These are phyloP conservation scores for Wickerhamiella azymoides DNA, from an alignment of 805 yeast species.

Conservation along the genomic window DNA sequence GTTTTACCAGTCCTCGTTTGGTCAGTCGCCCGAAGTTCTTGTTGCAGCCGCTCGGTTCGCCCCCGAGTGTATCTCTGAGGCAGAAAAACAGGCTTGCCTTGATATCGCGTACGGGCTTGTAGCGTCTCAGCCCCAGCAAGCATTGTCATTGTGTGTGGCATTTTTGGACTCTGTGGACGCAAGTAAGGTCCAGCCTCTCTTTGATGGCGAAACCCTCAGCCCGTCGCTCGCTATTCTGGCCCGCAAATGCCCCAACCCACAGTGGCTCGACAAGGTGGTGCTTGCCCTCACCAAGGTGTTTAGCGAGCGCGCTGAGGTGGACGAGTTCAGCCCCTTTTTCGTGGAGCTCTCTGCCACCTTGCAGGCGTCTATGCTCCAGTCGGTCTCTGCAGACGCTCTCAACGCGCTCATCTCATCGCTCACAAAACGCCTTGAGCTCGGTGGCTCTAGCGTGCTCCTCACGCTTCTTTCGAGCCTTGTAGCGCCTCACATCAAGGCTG, in stretches of 20 bases:
- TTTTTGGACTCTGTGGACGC: not conserved
- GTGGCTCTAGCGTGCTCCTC: conserved; percentile 14
- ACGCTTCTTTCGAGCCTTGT: not conserved
- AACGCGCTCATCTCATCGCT: conserved; percentile 23
- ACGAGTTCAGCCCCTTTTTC: not conserved
- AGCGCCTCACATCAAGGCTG: conserved; percentile 25
- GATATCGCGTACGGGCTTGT: conserved; percentile 46
- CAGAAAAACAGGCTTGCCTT: conserved; percentile 32
- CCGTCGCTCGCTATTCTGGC: not conserved
- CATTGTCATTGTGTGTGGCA: not conserved
- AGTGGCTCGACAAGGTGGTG: conserved; percentile 15
- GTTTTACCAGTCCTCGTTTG: conserved; percentile 4
- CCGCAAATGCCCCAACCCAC: not conserved
- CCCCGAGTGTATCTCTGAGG: conserved; percentile 5
- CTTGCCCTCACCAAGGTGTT: conserved; percentile 14
- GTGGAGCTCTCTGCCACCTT: not conserved
- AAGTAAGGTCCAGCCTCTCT: not conserved
- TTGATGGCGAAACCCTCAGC: not conserved
- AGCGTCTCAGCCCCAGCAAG: conserved; percentile 50
- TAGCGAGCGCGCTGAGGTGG: conserved; percentile 9
- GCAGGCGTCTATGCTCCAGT: not conserved
- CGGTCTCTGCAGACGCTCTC: conserved; percentile 13
- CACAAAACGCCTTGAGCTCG: conserved; percentile 39
- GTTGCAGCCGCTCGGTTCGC: conserved; percentile 14
- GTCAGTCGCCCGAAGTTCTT: conserved; percentile 10